Evolutionary conservation across 164 flowering plant species (phyloP), one percentile per base, ranked within the genome.

Genomic region (Buxus sempervirens): DNA sequence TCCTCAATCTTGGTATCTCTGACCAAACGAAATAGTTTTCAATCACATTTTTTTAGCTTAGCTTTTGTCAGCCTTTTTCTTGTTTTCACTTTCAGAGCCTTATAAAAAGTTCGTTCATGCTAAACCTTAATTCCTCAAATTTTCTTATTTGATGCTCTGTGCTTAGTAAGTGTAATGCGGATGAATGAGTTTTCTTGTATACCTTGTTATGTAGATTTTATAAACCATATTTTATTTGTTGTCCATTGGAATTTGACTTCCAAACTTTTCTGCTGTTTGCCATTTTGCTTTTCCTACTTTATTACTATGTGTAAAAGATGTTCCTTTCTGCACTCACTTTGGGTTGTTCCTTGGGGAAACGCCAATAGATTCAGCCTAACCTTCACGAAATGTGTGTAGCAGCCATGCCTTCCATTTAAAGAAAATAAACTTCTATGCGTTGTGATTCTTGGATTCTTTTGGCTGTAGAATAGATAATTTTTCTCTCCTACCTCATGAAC

Each of bases 1-100:
- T 73, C 93, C 98, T 75, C 98, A 96, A 82, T 84, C 98, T 65
- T 96, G 99, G 99, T 93, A 87, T 58, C n/a, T 32, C 49, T 51
- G 7, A 19, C 58, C 53, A 28, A 25, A 21, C 42, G 48, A 14
- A 10, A 10, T 23, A n/a, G 42, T 45, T 62, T 28, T 62, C 28
- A 54, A 36, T 25, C 3, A 18, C 42, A 22, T 41, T 13, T 49
- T 32, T 57, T 58, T 32, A n/a, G 25, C 21, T 22, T 57, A 15
- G 14, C 9, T 18, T 51, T 59, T 28, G 58, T 53, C 7, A 18
- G 67, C 58, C 25, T 27, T 19, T 20, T 41, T 12, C 12, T 62
- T 13, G 25, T 24, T 62, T 4, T 9, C 23, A 26, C 24, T 42
- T 62, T 62, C 27, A 15, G 65, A 22, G 20, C 24, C 36, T 6